Percentiles rank a stretch among this genome's conserved stretches.
Evolutionary conservation across 208 protist species (phyloP).

Genomic region (Leishmania gerbilli): DNA sequence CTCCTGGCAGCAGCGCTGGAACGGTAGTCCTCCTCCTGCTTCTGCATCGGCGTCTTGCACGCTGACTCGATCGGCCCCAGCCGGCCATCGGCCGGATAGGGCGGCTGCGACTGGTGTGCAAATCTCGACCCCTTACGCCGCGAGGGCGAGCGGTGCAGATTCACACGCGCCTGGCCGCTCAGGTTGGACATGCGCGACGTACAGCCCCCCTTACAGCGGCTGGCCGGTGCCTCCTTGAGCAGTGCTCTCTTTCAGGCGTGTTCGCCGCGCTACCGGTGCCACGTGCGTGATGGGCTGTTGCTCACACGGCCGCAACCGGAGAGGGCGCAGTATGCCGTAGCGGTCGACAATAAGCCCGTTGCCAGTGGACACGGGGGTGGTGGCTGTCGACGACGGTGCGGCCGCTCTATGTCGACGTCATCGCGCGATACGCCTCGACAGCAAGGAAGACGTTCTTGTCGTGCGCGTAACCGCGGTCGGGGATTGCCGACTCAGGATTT

Average conservation of each 20-base stretch:
- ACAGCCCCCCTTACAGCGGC: not conserved
- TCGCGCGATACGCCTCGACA: constrained; percentile 22
- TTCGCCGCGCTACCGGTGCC: not conserved
- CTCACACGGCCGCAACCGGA: not conserved
- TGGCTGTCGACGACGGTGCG: not conserved
- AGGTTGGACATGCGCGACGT: not conserved
- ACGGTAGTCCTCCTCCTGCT: constrained; percentile 1
- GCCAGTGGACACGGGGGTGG: not conserved
- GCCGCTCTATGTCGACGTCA: not conserved
- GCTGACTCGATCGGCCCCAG: constrained; percentile 8
- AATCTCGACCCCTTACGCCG: not conserved
- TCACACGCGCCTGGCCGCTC: not conserved
- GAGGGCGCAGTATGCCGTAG: not conserved
- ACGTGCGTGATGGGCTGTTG: constrained; percentile 11
- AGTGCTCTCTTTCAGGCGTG: not conserved
- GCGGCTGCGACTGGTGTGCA: not conserved
- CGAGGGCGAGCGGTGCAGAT: not conserved
- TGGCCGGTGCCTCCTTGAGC: not conserved
- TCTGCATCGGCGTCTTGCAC: not conserved
- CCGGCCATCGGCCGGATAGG: not conserved
- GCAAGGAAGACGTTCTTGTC: constrained; percentile 17
- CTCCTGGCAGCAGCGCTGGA: not conserved
- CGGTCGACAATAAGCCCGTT: constrained; percentile 8
- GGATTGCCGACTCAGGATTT: constrained; percentile 44
- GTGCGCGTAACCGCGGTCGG: constrained; percentile 23